Evolutionary conservation across 2,329 filamentous ascomycete genomes (phyloP).

Genomic region (Clarireedia hainanense): DNA sequence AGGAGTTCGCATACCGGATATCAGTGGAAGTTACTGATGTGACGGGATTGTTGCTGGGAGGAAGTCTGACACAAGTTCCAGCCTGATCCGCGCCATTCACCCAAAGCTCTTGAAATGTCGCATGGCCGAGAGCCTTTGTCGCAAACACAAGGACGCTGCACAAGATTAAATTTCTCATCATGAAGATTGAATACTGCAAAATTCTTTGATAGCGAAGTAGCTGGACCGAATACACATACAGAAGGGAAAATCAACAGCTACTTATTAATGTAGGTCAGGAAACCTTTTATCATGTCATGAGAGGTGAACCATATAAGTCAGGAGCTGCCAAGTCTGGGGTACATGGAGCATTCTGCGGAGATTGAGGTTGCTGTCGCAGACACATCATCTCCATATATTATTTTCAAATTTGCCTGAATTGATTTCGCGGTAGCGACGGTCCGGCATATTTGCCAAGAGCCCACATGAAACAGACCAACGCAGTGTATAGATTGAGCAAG

Average conservation of each 20-base stretch:
- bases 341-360: background rate
- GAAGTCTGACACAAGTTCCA: conserved; percentile 41
- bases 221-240: background rate
- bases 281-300: background rate
- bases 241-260: background rate
- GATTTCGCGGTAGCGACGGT: conserved; percentile 1
- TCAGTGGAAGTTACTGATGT: conserved; percentile 39
- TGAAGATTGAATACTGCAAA: background rate
- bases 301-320: background rate
- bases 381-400: background rate
- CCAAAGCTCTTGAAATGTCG: conserved; percentile 31
- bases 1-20: conserved; percentile 6
- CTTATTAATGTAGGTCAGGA: background rate
- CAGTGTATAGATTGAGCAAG: background rate
- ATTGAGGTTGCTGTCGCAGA: background rate
- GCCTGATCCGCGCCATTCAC: conserved; percentile 39
- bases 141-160: background rate
- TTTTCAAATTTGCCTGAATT: conserved; percentile 6
- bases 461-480: background rate
- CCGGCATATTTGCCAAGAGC: background rate
- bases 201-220: background rate
- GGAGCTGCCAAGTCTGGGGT: background rate
- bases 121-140: conserved; percentile 29
- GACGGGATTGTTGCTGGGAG: conserved; percentile 43
- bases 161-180: background rate